A percentile compares a stretch with the other conserved stretches of the same genome.
Conservation (phyloP, 768 basidiomycete species). For the Scleroderma citrinum region DNA sequence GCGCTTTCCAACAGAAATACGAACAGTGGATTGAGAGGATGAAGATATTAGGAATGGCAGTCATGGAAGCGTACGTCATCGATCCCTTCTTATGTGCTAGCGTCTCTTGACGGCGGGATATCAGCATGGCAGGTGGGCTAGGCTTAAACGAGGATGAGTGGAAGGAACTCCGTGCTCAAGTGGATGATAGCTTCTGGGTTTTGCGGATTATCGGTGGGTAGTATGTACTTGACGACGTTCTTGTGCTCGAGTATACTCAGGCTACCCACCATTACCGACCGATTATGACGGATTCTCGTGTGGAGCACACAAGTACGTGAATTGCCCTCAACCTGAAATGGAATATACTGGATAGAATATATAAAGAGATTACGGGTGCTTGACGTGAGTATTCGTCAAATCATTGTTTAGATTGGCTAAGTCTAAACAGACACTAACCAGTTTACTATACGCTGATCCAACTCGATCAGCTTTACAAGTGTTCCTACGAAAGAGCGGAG, state of each 20-base stretch:
- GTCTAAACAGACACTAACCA: conserved; percentile 20
- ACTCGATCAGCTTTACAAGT: conserved; percentile 81
- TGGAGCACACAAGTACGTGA: conserved; percentile 75
- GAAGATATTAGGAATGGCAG: conserved; percentile 70
- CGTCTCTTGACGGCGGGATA: neutral
- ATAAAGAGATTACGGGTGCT: conserved; percentile 80
- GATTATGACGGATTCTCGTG: conserved; percentile 82
- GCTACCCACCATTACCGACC: conserved; percentile 81
- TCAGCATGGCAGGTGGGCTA: conserved; percentile 77
- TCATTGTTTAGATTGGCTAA: neutral
- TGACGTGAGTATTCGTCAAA: conserved; percentile 50
- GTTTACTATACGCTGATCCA: conserved; percentile 82
- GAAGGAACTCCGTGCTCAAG: conserved; percentile 55
- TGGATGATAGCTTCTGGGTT: conserved; percentile 87
- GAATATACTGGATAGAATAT: conserved; percentile 4
- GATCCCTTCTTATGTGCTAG: neutral
- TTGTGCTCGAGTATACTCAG: conserved; percentile 26
- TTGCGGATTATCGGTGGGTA: conserved; percentile 72
- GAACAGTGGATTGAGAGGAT: conserved; percentile 81
- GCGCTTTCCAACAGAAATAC: conserved; percentile 54
- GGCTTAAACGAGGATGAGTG: conserved; percentile 70
- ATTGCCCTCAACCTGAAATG: neutral
- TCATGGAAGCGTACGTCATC: conserved; percentile 76
- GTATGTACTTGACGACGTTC: neutral
- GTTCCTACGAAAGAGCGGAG: conserved; percentile 46